These are phyloP conservation scores for Gossypium longicalyx DNA, from an alignment of 345 rosid genomes.

Conservation along the genomic window DNA sequence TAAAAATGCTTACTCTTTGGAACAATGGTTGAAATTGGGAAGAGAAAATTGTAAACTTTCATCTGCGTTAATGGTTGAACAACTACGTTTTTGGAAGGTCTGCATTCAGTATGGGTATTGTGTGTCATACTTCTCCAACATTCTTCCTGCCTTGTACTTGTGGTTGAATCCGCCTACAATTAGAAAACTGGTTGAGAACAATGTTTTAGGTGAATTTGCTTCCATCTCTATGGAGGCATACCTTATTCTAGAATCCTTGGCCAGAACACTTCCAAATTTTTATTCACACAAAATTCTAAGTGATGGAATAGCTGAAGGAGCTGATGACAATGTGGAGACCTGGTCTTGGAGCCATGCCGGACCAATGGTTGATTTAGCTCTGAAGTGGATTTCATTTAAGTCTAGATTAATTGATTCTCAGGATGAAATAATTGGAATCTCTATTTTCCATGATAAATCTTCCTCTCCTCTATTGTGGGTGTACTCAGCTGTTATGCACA, in stretches of 20 bases:
- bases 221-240: conserved; percentile 68
- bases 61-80: conserved; percentile 75
- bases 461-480: conserved; percentile 58
- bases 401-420: conserved; percentile 38
- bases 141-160: conserved; percentile 75
- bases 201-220: conserved; percentile 57
- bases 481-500: conserved; percentile 56
- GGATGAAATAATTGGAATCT: conserved; percentile 27
- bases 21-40: conserved; percentile 66
- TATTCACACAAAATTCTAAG: conserved; percentile 30
- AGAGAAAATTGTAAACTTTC: conserved; percentile 63
- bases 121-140: conserved; percentile 58
- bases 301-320: conserved; percentile 19
- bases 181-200: conserved; percentile 48
- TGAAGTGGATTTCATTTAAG: conserved; percentile 59
- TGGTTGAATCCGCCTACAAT: conserved; percentile 82
- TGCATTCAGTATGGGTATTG: conserved; percentile 65
- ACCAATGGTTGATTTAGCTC: conserved; percentile 70
- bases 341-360: conserved; percentile 84
- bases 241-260: conserved; percentile 71
- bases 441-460: conserved; percentile 24
- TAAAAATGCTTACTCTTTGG: conserved; percentile 54
- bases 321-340: conserved; percentile 28
- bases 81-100: conserved; percentile 75
- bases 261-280: conserved; percentile 64